Evolutionary conservation across 129 eudicot genomes (phyloP).

Genomic region (Rutidosis leptorrhynchoides): DNA sequence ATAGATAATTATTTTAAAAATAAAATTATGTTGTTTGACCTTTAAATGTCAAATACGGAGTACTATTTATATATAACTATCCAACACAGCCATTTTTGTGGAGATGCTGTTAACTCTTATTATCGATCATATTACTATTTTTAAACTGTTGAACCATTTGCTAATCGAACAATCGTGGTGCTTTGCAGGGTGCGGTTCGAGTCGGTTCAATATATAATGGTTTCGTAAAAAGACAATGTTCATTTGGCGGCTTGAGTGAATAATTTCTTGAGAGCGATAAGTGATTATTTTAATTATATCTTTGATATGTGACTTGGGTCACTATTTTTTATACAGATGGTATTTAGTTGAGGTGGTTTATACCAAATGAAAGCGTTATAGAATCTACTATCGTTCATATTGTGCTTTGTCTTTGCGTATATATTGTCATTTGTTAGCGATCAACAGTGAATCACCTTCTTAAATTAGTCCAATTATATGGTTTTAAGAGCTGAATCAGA

Average conservation of each 20-base stretch:
- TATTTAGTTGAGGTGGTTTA: slow-evolving; percentile 23
- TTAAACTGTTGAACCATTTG: no score
- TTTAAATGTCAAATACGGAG: neutral
- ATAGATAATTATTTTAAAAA: neutral
- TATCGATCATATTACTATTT: slow-evolving; percentile 6
- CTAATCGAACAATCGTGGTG: neutral
- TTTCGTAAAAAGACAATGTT: slow-evolving; percentile 24
- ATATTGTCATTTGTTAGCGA: neutral
- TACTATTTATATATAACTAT: no score
- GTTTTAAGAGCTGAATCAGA: neutral
- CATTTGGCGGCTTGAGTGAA: slow-evolving; percentile 31
- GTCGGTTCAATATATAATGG: neutral
- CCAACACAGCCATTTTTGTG: neutral
- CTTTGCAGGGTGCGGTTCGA: slow-evolving; percentile 19
- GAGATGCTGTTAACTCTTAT: neutral
- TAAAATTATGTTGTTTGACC: slow-evolving; percentile 2
- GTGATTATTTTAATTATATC: slow-evolving; percentile 18
- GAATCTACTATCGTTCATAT: slow-evolving; percentile 14
- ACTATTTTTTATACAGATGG: slow-evolving; percentile 16
- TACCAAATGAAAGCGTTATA: slow-evolving; percentile 20
- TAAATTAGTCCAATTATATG: neutral
- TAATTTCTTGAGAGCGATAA: slow-evolving; percentile 21
- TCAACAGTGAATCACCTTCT: neutral
- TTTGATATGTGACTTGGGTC: slow-evolving; percentile 23
- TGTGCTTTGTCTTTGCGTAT: neutral